phyloP scores from a whole-genome alignment of 371 early-diverging fungal genomes.

The Batkoa obscura region DNA sequence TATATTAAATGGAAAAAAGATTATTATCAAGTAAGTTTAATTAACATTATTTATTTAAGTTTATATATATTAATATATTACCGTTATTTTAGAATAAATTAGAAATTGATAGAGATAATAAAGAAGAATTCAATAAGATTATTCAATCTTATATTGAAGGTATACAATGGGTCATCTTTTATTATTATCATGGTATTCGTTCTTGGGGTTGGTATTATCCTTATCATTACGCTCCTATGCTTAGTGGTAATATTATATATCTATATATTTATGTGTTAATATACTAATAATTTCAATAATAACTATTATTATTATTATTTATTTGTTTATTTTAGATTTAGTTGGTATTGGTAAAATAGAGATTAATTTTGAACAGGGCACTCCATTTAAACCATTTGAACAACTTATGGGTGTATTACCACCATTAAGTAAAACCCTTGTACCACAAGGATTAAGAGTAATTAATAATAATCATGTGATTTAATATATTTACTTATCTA shows the following conservation, averaged over 20 bases:
- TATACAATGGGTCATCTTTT: constrained; percentile 90
- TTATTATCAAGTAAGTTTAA: constrained; percentile 36
- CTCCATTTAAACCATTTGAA: constrained; percentile 85
- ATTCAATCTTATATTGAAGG: constrained; percentile 81
- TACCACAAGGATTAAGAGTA: constrained; percentile 45
- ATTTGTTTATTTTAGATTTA: constrained; percentile 39
- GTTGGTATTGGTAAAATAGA: constrained; percentile 46
- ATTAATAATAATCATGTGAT: background rate
- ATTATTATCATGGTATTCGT: constrained; percentile 82
- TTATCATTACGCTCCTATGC: constrained; percentile 86
- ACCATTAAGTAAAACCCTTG: constrained; percentile 36
- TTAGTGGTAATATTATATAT: constrained; percentile 9
- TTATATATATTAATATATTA: background rate
- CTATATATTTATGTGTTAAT: constrained; percentile 24
- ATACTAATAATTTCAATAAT: too few relatives aligned
- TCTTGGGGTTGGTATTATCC: constrained; percentile 98
- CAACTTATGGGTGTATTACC: constrained; percentile 97
- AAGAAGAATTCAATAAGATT: constrained; percentile 30
- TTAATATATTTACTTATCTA: background rate
- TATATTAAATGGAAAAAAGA: constrained; percentile 40
- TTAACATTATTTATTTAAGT: background rate
- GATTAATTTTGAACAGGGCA: constrained; percentile 50
- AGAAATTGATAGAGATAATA: constrained; percentile 28
- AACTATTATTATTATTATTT: background rate
- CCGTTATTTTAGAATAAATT: constrained; percentile 58